Percentiles rank a stretch among this genome's conserved stretches.
phyloP scores from a whole-genome alignment of 1,284 basidiomycete species.

The Apiotrichum gamsii region DNA sequence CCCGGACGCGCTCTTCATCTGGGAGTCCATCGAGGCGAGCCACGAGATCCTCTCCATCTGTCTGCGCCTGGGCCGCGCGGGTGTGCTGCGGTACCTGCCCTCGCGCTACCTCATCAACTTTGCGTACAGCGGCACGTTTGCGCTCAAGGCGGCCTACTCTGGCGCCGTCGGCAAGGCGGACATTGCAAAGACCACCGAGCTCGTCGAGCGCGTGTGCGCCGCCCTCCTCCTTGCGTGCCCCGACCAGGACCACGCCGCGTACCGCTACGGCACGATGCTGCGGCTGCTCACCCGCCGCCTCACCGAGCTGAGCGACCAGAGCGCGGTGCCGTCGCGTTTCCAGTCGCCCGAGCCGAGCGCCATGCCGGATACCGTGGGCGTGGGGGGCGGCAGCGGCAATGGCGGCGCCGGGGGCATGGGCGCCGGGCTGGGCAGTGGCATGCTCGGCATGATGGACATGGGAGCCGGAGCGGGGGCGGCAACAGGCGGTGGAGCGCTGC shows the following conservation, averaged over 20 bases:
- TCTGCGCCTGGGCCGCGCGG: constrained; percentile 37
- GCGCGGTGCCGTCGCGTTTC: constrained; percentile 40
- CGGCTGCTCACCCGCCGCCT: constrained; percentile 37
- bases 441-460: neutral
- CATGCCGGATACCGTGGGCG: neutral
- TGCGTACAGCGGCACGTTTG: constrained; percentile 42
- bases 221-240: constrained; percentile 33
- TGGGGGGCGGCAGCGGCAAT: neutral
- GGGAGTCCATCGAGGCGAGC: constrained; percentile 45
- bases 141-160: constrained; percentile 41
- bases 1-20: constrained; percentile 46
- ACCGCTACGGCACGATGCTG: constrained; percentile 43
- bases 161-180: constrained; percentile 33
- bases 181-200: constrained; percentile 32
- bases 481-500: neutral
- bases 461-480: neutral
- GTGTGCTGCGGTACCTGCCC: constrained; percentile 41
- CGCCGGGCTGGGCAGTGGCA: no score
- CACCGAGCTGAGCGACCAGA: constrained; percentile 38
- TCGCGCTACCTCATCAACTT: constrained; percentile 42
- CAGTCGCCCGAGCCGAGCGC: constrained; percentile 31
- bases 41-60: constrained; percentile 44
- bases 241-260: constrained; percentile 44
- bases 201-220: constrained; percentile 37
- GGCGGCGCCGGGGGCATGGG: no score